A percentile compares a stretch with the other conserved stretches of the same genome.
These are phyloP conservation scores for Kodamaea sp. DNA, from an alignment of 1,139 yeast genomes.

Conservation along the genomic window DNA sequence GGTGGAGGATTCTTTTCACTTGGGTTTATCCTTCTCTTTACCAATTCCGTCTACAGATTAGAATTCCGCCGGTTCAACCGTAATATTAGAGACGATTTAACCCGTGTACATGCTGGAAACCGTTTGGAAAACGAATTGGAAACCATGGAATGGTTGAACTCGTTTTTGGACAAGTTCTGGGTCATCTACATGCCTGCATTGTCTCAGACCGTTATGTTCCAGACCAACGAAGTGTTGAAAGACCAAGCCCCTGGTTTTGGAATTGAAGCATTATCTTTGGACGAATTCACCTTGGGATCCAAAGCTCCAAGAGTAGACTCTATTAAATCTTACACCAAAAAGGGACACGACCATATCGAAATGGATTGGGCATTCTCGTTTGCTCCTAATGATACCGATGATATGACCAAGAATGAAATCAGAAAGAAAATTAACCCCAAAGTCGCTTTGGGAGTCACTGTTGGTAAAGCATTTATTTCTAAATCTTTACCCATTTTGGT, in stretches of 20 bases:
- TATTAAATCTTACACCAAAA: slow-evolving; percentile 68
- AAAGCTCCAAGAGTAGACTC: slow-evolving; percentile 76
- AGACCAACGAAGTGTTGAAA: slow-evolving; percentile 63
- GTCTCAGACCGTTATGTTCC: slow-evolving; percentile 70
- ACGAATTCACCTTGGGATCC: slow-evolving; percentile 76
- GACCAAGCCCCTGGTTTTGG: slow-evolving; percentile 83
- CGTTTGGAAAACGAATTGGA: slow-evolving; percentile 63
- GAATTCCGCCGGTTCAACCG: slow-evolving; percentile 75
- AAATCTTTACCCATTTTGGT: slow-evolving; percentile 75
- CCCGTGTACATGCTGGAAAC: slow-evolving; percentile 59
- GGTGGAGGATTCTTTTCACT: slow-evolving; percentile 62
- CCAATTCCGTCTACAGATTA: slow-evolving; percentile 65
- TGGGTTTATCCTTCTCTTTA: slow-evolving; percentile 56
- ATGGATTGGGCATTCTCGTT: slow-evolving; percentile 85
- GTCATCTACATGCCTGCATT: slow-evolving; percentile 84
- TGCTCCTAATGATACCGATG: slow-evolving; percentile 78
- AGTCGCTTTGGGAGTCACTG: slow-evolving; percentile 74
- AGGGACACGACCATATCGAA: slow-evolving; percentile 65
- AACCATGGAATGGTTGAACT: slow-evolving; percentile 79
- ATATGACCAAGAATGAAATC: slow-evolving; percentile 75
- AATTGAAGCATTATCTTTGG: slow-evolving; percentile 68
- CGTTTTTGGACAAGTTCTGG: slow-evolving; percentile 79
- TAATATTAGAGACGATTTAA: slow-evolving; percentile 72
- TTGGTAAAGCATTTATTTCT: slow-evolving; percentile 76
- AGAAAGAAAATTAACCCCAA: slow-evolving; percentile 73